Evolutionary conservation across 768 basidiomycete species (phyloP).

Genomic region (Lactifluus pinguis): DNA sequence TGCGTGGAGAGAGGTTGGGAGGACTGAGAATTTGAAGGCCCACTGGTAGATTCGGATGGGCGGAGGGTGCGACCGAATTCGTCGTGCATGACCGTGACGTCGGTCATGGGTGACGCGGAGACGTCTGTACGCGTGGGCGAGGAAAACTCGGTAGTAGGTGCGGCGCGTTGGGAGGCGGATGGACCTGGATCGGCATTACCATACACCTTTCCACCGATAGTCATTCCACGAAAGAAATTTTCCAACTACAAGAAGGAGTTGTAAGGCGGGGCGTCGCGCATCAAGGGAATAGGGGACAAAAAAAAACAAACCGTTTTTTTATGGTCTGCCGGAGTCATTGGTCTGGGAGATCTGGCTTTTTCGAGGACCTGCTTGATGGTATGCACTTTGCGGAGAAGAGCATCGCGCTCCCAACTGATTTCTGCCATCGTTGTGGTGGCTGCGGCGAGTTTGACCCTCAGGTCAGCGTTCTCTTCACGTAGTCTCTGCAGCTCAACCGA

Average conservation of each 20-base stretch:
- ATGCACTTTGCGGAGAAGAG: constrained; percentile 3
- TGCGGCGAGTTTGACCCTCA: constrained; percentile 5
- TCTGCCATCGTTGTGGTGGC: constrained; percentile 6
- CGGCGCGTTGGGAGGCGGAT: background rate
- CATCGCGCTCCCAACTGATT: constrained; percentile 10
- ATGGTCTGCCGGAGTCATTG: background rate
- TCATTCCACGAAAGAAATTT: background rate
- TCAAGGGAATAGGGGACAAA: background rate
- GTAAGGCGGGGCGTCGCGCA: background rate
- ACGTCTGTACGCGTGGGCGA: background rate
- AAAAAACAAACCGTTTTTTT: too few species aligned
- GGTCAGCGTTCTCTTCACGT: constrained; percentile 14
- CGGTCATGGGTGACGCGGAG: constrained; percentile 7
- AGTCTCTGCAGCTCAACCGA: constrained; percentile 11
- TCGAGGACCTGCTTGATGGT: constrained; percentile 2
- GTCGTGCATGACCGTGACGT: constrained; percentile 5
- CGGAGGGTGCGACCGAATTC: constrained; percentile 2
- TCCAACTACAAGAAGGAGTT: background rate
- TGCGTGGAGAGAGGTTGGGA: background rate
- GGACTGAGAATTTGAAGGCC: background rate
- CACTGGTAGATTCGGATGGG: background rate
- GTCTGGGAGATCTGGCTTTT: background rate
- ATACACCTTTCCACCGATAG: background rate
- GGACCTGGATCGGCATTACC: background rate
- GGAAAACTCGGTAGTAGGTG: background rate